Conservation (phyloP, 257 asterid species). For the Gentiana macrophylla region DNA sequence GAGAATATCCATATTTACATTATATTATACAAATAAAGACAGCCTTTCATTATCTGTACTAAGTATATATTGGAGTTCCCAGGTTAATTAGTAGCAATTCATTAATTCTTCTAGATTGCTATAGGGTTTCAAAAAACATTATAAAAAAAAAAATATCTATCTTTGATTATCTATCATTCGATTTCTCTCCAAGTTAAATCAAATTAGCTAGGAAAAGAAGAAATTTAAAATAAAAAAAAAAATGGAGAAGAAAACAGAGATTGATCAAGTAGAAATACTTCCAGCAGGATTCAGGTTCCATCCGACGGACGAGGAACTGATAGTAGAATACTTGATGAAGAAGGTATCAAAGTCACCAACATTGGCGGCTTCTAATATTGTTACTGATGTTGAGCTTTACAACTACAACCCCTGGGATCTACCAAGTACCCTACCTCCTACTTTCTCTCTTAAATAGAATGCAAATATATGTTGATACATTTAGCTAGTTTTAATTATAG, state of each 20-base stretch:
- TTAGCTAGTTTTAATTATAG: not conserved
- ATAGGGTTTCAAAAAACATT: too few relatives aligned
- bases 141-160: not conserved
- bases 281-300: slow-evolving; percentile 21
- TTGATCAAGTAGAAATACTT: slow-evolving; percentile 5
- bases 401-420: slow-evolving; percentile 19
- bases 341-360: slow-evolving; percentile 1
- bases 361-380: slow-evolving; percentile 9
- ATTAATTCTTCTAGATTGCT: too few relatives aligned
- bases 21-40: too few relatives aligned
- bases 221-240: too few relatives aligned
- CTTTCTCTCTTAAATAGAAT: not conserved
- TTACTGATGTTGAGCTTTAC: slow-evolving; percentile 16
- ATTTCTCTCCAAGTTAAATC: too few relatives aligned
- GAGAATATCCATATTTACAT: too few relatives aligned
- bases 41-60: too few relatives aligned
- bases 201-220: too few relatives aligned
- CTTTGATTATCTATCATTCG: too few relatives aligned
- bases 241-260: slow-evolving; percentile 6
- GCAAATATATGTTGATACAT: too few relatives aligned
- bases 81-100: too few relatives aligned
- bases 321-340: slow-evolving; percentile 11
- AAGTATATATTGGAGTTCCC: too few relatives aligned
- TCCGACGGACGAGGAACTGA: slow-evolving; percentile 18
- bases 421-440: slow-evolving; percentile 8